These are phyloP conservation scores for Achaetomium macrosporum DNA, from an alignment of 2,329 filamentous ascomycete genomes.

Conservation along the genomic window DNA sequence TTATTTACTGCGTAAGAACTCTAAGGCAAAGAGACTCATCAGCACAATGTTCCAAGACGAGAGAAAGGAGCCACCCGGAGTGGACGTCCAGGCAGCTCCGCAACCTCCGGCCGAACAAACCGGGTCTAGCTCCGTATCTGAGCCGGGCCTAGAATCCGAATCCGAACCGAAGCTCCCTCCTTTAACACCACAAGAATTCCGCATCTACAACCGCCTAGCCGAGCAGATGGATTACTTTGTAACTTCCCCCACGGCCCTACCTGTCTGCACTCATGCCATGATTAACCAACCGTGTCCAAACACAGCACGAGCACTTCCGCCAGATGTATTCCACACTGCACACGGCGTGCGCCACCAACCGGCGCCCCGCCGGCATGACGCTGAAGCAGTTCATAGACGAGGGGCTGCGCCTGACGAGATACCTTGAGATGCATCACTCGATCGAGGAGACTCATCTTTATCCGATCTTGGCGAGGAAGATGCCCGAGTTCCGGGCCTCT, in stretches of 20 bases:
- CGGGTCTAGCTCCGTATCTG: background rate
- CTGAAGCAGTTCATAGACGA: slow-evolving; percentile 62
- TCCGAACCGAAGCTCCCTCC: slow-evolving; percentile 43
- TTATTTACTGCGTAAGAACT: too few relatives aligned
- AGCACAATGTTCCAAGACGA: background rate
- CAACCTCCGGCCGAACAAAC: background rate
- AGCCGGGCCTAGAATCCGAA: slow-evolving; percentile 11
- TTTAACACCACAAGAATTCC: slow-evolving; percentile 61
- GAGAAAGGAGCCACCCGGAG: background rate
- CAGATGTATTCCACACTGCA: slow-evolving; percentile 66
- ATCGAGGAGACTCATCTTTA: slow-evolving; percentile 83
- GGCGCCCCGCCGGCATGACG: slow-evolving; percentile 58
- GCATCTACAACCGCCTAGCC: slow-evolving; percentile 64
- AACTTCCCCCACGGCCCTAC: slow-evolving; percentile 16
- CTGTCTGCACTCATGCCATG: background rate
- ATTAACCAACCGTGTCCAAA: slow-evolving; percentile 29
- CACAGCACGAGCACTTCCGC: slow-evolving; percentile 69
- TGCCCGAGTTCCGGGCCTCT: slow-evolving; percentile 63
- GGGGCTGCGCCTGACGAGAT: slow-evolving; percentile 63
- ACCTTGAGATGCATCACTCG: slow-evolving; percentile 70
- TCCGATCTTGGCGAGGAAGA: slow-evolving; percentile 66
- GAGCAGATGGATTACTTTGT: slow-evolving; percentile 71
- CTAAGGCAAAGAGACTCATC: too few relatives aligned
- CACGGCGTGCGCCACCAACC: slow-evolving; percentile 52
- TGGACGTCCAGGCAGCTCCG: background rate